phyloP scores from a whole-genome alignment of 176 grass and related monocot genomes.

The Rhynchospora breviuscula region DNA sequence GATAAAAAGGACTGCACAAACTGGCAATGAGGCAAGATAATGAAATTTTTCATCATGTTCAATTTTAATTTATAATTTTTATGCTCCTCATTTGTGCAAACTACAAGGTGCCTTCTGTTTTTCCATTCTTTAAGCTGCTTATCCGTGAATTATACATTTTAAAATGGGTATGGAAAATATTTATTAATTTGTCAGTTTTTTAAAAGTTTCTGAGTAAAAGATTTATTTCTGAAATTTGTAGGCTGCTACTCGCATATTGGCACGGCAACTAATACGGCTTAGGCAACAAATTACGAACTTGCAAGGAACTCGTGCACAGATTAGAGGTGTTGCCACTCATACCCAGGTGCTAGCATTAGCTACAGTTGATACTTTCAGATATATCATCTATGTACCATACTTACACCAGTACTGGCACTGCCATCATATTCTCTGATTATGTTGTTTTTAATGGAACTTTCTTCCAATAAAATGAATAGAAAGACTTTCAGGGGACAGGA shows the following conservation, averaged over 20 bases:
- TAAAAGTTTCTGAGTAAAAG: conserved; percentile 16
- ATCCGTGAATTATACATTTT: neutral
- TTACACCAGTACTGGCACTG: neutral
- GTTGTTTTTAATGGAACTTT: neutral
- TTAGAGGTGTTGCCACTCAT: conserved; percentile 94
- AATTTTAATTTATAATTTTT: conserved; percentile 3
- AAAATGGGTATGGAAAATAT: neutral
- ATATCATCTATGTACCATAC: neutral
- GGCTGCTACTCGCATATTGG: conserved; percentile 93
- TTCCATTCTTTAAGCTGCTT: neutral
- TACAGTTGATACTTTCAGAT: neutral
- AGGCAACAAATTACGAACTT: conserved; percentile 97
- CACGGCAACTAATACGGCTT: conserved; percentile 83
- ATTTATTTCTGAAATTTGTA: conserved; percentile 30
- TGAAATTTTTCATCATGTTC: neutral
- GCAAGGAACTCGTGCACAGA: conserved; percentile 90
- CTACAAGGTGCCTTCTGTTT: neutral
- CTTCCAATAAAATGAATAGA: neutral
- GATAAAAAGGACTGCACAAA: conserved; percentile 96
- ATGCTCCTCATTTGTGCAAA: conserved; percentile 5
- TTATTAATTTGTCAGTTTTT: neutral
- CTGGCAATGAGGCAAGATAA: conserved; percentile 81
- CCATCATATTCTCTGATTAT: neutral
- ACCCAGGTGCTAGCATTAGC: conserved; percentile 51
- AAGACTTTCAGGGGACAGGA: neutral